Base-by-base conservation (phyloP, 345 rosid species). In the Syzygium aqueum region DNA sequence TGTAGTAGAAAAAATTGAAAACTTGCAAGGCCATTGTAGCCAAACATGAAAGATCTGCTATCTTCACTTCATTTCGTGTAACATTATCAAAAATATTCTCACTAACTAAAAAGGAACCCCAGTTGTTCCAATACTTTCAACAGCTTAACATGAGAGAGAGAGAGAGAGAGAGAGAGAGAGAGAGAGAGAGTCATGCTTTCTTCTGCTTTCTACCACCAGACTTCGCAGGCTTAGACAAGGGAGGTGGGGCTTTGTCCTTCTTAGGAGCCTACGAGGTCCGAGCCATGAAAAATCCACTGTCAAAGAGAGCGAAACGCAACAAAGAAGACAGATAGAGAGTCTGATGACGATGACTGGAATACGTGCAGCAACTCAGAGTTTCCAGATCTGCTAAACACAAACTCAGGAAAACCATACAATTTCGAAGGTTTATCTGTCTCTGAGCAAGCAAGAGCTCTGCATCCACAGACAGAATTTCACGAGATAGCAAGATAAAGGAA, bases 221-320 rank as follows among this genome's bases (percentile, higher is more conserved):
- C 49, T 92, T 92, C 3, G 88, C 90, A 8, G 92, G 93, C 90
- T 89, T 92, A 8, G 91, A 86, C 27, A 89, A 87, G 25, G 90
- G 92, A 21, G 93, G 92, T 4, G 91, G 93, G 77, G 92, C 92
- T 90, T 90, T 92, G 33, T 92, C 91, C 91, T 92, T 89, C 90
- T 92, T 92, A 11, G 92, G 93, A 28, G 91, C 91, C 93, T 89
- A 28, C 33, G n/a, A 30, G 19, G 11, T 50, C 78, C 37, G 51
- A 51, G 57, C 49, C 78, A 33, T 30, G 7, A 11, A 52, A 28
- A 40, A 82, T 43, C 53, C 21, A 59, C 25, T 46, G 77, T 28
- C 82, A 49, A 33, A 25, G 65, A 22, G 51, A 54, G 11, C 12
- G n/a, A 78, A 51, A 86, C 22, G n/a, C 51, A 40, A 2, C 15